These are phyloP conservation scores for Candida andamanensis DNA, from an alignment of 805 yeast genomes.

Conservation along the genomic window DNA sequence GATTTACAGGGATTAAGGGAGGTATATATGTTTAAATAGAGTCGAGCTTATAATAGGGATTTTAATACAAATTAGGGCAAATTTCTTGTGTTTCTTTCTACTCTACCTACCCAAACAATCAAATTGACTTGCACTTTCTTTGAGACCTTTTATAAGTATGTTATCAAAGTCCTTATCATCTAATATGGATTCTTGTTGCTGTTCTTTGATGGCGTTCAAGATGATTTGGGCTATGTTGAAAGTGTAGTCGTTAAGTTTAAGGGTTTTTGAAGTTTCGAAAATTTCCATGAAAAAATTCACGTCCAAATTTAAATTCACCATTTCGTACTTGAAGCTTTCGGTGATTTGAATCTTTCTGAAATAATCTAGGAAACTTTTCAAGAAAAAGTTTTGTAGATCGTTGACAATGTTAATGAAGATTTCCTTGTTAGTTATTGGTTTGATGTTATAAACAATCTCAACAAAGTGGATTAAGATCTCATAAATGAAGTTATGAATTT, in stretches of 20 bases:
- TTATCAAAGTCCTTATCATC: constrained; percentile 12
- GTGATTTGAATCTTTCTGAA: constrained; percentile 18
- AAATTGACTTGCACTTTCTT: constrained; percentile 22
- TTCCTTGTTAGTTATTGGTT: constrained; percentile 35
- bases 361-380: constrained; percentile 28
- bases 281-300: constrained; percentile 35
- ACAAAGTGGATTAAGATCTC: constrained; percentile 38
- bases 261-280: constrained; percentile 29
- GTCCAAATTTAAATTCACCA: constrained; percentile 28
- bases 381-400: constrained; percentile 33
- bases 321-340: no score
- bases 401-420: constrained; percentile 32
- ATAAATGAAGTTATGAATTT: constrained; percentile 36
- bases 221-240: constrained; percentile 29
- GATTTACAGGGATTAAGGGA: constrained; percentile 8
- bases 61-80: constrained; percentile 6
- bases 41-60: constrained; percentile 5
- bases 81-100: not conserved
- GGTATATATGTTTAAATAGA: constrained; percentile 5
- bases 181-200: constrained; percentile 12
- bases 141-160: constrained; percentile 9
- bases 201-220: constrained; percentile 21
- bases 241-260: constrained; percentile 30
- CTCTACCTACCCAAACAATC: constrained; percentile 20
- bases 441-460: constrained; percentile 32